Percentiles rank a stretch among this genome's conserved stretches.
Evolutionary conservation across 2,329 filamentous ascomycete genomes (phyloP).

Genomic region (Ceratocystis albifundus): DNA sequence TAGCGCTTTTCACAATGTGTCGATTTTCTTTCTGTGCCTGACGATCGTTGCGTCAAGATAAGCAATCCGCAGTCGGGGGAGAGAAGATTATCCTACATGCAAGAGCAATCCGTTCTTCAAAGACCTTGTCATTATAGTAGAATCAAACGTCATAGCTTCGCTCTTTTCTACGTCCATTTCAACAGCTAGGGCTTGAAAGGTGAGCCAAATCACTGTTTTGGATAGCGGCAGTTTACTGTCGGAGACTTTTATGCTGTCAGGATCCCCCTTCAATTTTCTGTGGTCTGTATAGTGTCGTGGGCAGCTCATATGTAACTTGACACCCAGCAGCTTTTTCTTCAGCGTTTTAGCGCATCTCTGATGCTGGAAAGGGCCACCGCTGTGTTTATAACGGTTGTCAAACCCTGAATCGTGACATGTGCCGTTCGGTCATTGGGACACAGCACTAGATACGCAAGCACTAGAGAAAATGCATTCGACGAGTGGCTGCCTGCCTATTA

Average conservation of each 20-base stretch:
- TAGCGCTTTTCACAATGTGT: too few species aligned
- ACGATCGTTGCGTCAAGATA: neutral
- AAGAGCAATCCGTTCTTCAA: too few species aligned
- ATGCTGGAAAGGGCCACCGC: too few species aligned
- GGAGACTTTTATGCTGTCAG: neutral
- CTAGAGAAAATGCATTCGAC: neutral
- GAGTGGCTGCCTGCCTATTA: neutral
- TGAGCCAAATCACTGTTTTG: neutral
- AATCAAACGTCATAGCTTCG: too few species aligned
- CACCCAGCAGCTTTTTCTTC: neutral
- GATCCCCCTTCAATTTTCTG: neutral
- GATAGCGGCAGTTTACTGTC: neutral
- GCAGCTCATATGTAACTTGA: neutral
- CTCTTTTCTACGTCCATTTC: too few species aligned
- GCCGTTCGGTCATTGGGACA: neutral
- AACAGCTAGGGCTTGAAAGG: neutral
- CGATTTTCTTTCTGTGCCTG: neutral
- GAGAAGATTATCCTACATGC: too few species aligned
- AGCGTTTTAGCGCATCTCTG: neutral
- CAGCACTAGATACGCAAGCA: neutral
- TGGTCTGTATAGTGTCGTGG: neutral
- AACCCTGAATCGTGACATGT: slow-evolving; percentile 1
- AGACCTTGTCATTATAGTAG: too few species aligned
- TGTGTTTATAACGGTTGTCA: neutral
- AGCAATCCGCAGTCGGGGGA: neutral